phyloP scores from a whole-genome alignment of 768 basidiomycete genomes.

The Boletus sp. region DNA sequence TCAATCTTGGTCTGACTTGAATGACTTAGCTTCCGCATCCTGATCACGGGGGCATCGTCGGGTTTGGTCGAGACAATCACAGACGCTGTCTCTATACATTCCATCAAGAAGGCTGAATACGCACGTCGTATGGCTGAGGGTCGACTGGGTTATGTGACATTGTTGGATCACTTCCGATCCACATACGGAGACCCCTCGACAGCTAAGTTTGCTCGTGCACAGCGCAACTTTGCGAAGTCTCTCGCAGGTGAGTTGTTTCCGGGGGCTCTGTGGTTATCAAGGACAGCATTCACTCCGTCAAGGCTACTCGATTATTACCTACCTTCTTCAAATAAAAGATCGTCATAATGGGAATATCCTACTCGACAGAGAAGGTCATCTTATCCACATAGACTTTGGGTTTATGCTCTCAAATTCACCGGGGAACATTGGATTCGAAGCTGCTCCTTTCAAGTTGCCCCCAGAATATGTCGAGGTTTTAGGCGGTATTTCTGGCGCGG shows the following conservation, averaged over 20 bases:
- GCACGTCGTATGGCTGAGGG: conserved; percentile 82
- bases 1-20: background rate
- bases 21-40: conserved; percentile 78
- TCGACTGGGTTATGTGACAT: conserved; percentile 79
- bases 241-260: conserved; percentile 58
- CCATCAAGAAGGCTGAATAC: conserved; percentile 99
- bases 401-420: conserved; percentile 98
- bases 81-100: conserved; percentile 97
- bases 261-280: background rate
- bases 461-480: conserved; percentile 95
- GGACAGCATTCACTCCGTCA: background rate
- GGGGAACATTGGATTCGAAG: conserved; percentile 97
- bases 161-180: conserved; percentile 89
- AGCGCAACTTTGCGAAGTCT: conserved; percentile 91
- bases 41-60: conserved; percentile 91
- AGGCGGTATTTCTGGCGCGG: conserved; percentile 74
- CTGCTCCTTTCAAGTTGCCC: conserved; percentile 97
- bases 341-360: conserved; percentile 98
- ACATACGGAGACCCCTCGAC: conserved; percentile 89
- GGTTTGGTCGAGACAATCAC: conserved; percentile 98
- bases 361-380: conserved; percentile 90
- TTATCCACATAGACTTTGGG: conserved; percentile 98
- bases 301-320: conserved; percentile 96
- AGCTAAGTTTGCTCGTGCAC: conserved; percentile 85
- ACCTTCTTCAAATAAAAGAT: conserved; percentile 96